These are phyloP conservation scores for Trichoderma sp. DNA, from an alignment of 2,329 filamentous ascomycete species.

Conservation along the genomic window DNA sequence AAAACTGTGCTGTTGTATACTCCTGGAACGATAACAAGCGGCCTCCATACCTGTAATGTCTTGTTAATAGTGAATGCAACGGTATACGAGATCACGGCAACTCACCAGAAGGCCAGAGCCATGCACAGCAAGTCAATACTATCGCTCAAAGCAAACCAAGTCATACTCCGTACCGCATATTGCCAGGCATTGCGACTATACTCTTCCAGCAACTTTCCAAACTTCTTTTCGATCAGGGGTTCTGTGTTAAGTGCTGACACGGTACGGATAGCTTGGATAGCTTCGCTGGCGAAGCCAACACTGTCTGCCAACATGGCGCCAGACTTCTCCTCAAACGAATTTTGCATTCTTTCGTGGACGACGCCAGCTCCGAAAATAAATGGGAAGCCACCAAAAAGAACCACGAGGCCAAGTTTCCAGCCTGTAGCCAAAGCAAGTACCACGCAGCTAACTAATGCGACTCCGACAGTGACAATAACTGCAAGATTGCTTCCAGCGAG, in stretches of 20 bases:
- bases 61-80: background rate
- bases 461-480: background rate
- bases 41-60: background rate
- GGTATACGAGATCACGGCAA: conserved; percentile 18
- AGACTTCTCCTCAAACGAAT: conserved; percentile 1
- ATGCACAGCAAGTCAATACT: background rate
- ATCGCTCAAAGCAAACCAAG: conserved; percentile 9
- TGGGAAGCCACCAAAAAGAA: background rate
- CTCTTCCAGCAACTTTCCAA: background rate
- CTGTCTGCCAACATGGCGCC: background rate
- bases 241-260: background rate
- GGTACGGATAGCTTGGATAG: background rate
- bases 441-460: background rate
- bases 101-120: conserved; percentile 25
- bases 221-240: background rate
- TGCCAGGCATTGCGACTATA: background rate
- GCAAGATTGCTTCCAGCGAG: background rate
- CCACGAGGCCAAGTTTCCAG: conserved; percentile 3
- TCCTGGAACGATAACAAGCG: conserved; percentile 30
- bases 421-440: background rate
- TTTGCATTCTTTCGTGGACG: background rate
- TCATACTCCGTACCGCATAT: background rate
- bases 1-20: conserved; percentile 41
- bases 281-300: background rate
- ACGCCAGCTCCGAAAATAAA: background rate